phyloP scores from a whole-genome alignment of 768 basidiomycete genomes.

The Leccinum ochraceum region DNA sequence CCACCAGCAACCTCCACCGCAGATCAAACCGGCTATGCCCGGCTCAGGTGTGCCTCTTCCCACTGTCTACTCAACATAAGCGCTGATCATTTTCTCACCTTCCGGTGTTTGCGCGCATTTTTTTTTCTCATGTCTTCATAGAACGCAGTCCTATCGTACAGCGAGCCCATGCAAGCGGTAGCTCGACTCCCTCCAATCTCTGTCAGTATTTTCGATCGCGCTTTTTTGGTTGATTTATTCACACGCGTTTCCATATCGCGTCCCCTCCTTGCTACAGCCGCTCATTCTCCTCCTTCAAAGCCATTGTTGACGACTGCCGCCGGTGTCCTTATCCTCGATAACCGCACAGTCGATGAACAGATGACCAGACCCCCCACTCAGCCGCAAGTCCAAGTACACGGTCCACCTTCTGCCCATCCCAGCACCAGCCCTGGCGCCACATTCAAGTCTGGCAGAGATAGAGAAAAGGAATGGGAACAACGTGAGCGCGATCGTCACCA shows the following conservation, averaged over 20 bases:
- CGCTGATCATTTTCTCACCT: slow-evolving; percentile 12
- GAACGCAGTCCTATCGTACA: slow-evolving; percentile 33
- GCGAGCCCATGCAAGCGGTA: slow-evolving; percentile 27
- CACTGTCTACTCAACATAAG: neutral
- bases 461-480: slow-evolving; percentile 28
- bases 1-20: slow-evolving; percentile 29
- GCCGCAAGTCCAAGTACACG: slow-evolving; percentile 18
- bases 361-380: slow-evolving; percentile 27
- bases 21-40: slow-evolving; percentile 36
- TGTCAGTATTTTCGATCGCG: slow-evolving; percentile 16
- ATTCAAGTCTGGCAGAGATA: slow-evolving; percentile 28
- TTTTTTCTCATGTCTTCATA: slow-evolving; percentile 14
- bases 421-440: slow-evolving; percentile 22
- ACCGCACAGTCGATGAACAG: slow-evolving; percentile 33
- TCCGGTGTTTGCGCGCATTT: slow-evolving; percentile 7
- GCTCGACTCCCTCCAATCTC: slow-evolving; percentile 29
- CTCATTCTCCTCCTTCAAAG: slow-evolving; percentile 32
- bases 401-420: slow-evolving; percentile 19
- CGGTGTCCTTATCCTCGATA: slow-evolving; percentile 31
- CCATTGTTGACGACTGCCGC: slow-evolving; percentile 26
- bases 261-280: slow-evolving; percentile 13
- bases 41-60: slow-evolving; percentile 27
- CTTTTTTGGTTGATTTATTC: neutral
- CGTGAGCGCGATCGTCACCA: slow-evolving; percentile 32
- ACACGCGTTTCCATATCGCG: slow-evolving; percentile 4